Evolutionary conservation across 345 rosid species (phyloP), one percentile per base, ranked within the genome.

Genomic region (Gossypium raimondii): DNA sequence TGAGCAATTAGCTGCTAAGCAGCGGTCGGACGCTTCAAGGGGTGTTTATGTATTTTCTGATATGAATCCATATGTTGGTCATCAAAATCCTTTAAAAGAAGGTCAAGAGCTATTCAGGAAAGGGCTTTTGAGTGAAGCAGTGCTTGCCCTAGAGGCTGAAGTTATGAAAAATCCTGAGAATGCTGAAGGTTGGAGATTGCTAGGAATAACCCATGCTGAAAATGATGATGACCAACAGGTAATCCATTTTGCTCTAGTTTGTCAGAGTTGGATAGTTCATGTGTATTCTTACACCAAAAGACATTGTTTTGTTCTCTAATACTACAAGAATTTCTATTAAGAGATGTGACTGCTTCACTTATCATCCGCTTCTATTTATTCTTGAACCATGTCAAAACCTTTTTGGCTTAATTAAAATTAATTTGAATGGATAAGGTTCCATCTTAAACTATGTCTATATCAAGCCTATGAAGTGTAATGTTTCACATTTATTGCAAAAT

Each of bases 151-250:
- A 82, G 99, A 96, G 85, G 99, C 99, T 75, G 99, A 96, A 89
- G 98, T 96, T 73, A 74, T 96, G 84, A 93, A 96, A 89, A 93
- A 89, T 76, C 91, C 99, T 59, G 94, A 96, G 7, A 96, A 96
- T 85, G 86, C 98, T 65, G 99, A 96, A 89, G 98, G 97, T 70
- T 96, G 99, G 98, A 93, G 99, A 79, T 85, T 96, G 82, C 97
- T 96, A 76, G 99, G 99, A 79, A 93, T 93, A 82, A 88, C 98
- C 66, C 94, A 96, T 77, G 99, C 99, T 12, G 99, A 96, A 82
- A 96, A 96, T 76, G 99, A 96, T 80, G 99, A 96, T 75, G 99
- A 96, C 84, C 99, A 91, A 83, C 99, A 96, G 95, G 99, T 93
- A 81, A 59, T 81, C 7, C 18, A 27, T 16, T 44, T 55, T 3